phyloP scores from a whole-genome alignment of 2,329 filamentous ascomycete genomes.

The Epichloe sylvatica region DNA sequence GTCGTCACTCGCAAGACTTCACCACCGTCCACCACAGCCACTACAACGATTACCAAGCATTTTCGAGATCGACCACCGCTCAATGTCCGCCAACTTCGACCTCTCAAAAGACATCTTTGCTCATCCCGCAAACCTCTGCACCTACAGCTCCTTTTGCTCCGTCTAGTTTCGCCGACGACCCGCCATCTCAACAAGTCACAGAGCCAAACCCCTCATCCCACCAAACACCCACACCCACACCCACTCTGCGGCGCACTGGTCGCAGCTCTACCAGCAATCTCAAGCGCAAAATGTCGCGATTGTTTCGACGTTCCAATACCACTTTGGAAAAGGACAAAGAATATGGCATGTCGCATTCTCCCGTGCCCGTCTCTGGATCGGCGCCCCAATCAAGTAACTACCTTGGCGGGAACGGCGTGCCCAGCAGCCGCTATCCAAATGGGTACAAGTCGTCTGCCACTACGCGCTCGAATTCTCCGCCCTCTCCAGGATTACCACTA shows the following conservation, averaged over 20 bases:
- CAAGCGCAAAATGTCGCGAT: conserved; percentile 34
- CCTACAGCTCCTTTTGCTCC: not conserved
- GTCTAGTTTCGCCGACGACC: not conserved
- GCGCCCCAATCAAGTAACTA: conserved; percentile 6
- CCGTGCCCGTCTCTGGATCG: conserved; percentile 9
- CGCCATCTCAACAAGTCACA: not conserved
- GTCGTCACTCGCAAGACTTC: conserved; percentile 41
- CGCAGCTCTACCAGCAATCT: conserved; percentile 31
- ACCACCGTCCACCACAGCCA: conserved; percentile 25
- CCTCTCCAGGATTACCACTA: conserved; percentile 33
- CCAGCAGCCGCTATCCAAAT: conserved; percentile 31
- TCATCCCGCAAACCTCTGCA: conserved; percentile 1
- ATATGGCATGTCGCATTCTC: conserved; percentile 10
- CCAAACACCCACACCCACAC: conserved; percentile 8
- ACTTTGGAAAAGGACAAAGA: conserved; percentile 15
- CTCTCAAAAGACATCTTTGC: conserved; percentile 7
- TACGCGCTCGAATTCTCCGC: conserved; percentile 35
- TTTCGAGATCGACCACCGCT: conserved; percentile 12
- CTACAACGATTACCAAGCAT: conserved; percentile 11
- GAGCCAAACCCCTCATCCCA: conserved; percentile 7
- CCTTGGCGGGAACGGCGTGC: conserved; percentile 2
- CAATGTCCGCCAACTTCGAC: conserved; percentile 6
- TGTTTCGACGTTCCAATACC: conserved; percentile 33
- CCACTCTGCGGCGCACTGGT: conserved; percentile 26
- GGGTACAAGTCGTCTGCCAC: conserved; percentile 28